Base-by-base conservation (phyloP, 2,329 filamentous ascomycete species). In the Gnomoniopsis sp. region DNA sequence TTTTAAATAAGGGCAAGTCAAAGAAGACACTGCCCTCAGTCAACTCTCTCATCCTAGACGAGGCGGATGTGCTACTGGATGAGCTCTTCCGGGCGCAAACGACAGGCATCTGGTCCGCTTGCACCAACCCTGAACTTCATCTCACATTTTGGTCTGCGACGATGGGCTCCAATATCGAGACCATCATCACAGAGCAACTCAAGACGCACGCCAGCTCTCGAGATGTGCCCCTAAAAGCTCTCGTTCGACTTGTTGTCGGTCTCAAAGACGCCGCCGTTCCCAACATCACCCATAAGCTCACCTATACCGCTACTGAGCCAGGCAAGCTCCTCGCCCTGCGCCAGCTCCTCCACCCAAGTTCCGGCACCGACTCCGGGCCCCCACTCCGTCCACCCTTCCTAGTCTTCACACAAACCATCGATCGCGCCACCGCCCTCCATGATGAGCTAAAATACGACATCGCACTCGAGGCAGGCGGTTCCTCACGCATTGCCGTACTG, bases 331-430 rank as follows among this genome's bases (percentile, higher is more conserved):
- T 97, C 56, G 93, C 91, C 7, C 81, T 99, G 14, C 89, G 95
- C 49, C 92, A 98, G 70, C 84, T 99, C 33, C 80, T 98, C 1
- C 92, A 91, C 65, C 93, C 93, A 0, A 83, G 83, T 7, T 79
- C 86, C 1, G 76, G 77, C 12, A 72, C 74, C 59, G 75, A 78
- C 63, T 80, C 86, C 0, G 81, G 83, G 11, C 80, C 85, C 30
- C 77, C 79, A 7, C 78, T 98, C 49, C 86, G 90, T 1, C 91
- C 95, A 0, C 95, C 95, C 0, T 96, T 97, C 75, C 81, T 99
- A 6, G 88, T 99, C 61, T 99, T 99, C 73, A 95, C 93, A 0
- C 95, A 99, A 75, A 97, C 93, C 1, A 96, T 99, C 58, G 88
- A 93, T 54, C 87, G 95, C 66, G 95, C 95, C 1, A 85, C 89